Conservation (phyloP, 1,139 yeast genomes). For the Yarrowia galli region DNA sequence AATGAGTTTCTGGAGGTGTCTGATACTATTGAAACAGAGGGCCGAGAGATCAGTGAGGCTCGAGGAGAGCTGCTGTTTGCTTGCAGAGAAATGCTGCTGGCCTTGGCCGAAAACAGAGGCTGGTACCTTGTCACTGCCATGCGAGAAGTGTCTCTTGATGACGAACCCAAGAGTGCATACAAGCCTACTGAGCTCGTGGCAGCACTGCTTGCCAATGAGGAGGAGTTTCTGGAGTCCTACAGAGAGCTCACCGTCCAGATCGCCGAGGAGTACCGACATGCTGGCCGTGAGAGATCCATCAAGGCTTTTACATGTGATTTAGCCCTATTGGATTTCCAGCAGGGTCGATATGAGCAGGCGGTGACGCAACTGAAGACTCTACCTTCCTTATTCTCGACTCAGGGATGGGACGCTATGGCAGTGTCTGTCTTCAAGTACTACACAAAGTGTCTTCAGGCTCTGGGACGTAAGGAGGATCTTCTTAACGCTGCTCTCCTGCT, state of each 20-base stretch:
- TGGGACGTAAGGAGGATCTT: slow-evolving; percentile 48
- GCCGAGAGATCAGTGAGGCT: slow-evolving; percentile 50
- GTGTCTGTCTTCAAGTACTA: slow-evolving; percentile 68
- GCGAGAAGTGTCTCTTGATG: slow-evolving; percentile 51
- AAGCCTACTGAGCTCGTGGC: slow-evolving; percentile 42
- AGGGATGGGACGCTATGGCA: slow-evolving; percentile 81
- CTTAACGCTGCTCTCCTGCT: slow-evolving; percentile 48
- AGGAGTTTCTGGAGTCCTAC: slow-evolving; percentile 50
- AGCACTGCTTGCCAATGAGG: slow-evolving; percentile 44
- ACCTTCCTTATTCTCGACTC: slow-evolving; percentile 67
- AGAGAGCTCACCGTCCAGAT: slow-evolving; percentile 56
- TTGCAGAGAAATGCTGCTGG: slow-evolving; percentile 51
- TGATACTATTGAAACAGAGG: slow-evolving; percentile 46
- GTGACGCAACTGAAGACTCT: slow-evolving; percentile 69
- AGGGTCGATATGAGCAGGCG: slow-evolving; percentile 65
- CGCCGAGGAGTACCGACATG: slow-evolving; percentile 57
- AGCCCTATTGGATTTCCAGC: slow-evolving; percentile 71
- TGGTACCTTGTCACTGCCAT: slow-evolving; percentile 56
- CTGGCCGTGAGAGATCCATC: slow-evolving; percentile 66
- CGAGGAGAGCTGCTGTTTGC: slow-evolving; percentile 53
- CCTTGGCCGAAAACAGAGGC: slow-evolving; percentile 48
- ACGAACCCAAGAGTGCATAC: slow-evolving; percentile 43
- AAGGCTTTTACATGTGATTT: slow-evolving; percentile 82
- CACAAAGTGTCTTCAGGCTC: slow-evolving; percentile 68
- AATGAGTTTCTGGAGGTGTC: slow-evolving; percentile 49